Evolutionary conservation across 352 stramenopile species (phyloP), one percentile per base, ranked within the genome.

Genomic region (Globisporangium perplexum): DNA sequence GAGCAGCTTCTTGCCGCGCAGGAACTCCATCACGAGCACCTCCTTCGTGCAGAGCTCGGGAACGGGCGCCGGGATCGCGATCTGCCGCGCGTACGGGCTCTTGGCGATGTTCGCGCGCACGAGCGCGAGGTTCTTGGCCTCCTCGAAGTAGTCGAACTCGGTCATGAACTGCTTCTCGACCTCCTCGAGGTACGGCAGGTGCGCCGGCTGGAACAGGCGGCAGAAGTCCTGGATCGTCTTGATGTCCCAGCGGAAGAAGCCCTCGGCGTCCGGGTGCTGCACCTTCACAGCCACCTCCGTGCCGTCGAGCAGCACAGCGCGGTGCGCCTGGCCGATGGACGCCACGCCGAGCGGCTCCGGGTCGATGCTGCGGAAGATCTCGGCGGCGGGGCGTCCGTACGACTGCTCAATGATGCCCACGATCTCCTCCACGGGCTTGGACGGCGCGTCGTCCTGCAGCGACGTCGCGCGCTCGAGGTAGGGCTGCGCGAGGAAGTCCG

Each of bases 141-240:
- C 96, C 60, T 91, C 72, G 0, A 74, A 46, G 78, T 98, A 99
- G 65, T 99, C 93, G 69, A 99, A 99, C 71, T 99, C 96, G 22
- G 90, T 98, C 86, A 98, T 94, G 65, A 98, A 99, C 73, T 98
- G 95, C 58, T 96, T 96, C 72, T 98, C 95, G 44, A 98, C 92
- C 64, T 98, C 94, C 24, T 97, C 83, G 7, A 98, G 66, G 50
- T 93, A 91, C 22, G 90, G 85, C 44, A 98, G 71, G 63, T 98
- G 92, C 26, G 90, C 93, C 2, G 96, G 96, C 59, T 98, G 93
- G 39, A 97, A 97, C n/a, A 98, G 66, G 39, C 89, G 69, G 57
- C 89, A 97, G 66, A 98, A 98, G 47, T 94, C 80, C 71, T 97
- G 96, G 52, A 98, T 97, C 7, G 94, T 98, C 60, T 93, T 90